Evolutionary conservation across 768 basidiomycete species (phyloP), one percentile per base, ranked within the genome.

Genomic region (Trametes punicea): DNA sequence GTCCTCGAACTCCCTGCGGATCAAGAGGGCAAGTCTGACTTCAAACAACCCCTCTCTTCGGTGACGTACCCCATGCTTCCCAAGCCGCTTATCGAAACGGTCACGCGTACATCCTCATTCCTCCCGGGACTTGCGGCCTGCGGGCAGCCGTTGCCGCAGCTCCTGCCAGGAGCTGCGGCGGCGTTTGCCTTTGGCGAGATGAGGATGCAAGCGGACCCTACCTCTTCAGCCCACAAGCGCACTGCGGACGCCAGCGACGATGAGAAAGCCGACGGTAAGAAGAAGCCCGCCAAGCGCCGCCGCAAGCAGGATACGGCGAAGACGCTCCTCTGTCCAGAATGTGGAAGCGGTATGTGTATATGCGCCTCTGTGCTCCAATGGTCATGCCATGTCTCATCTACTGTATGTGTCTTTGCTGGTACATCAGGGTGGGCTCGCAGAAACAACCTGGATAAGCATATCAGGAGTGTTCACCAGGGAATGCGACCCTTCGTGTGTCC

Each of bases 391-490:
- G 6, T 7, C n/a, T n/a, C n/a, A n/a, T n/a, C n/a, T n/a, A n/a
- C n/a, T n/a, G n/a, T n/a, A n/a, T 15, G 34, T 36, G 34, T 15
- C 34, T 16, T 10, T 36, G 34, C n/a, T 5, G 15, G 15, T 36
- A n/a, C n/a, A 13, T 31, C 34, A 60, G 58, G 20, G 15, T 46
- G 15, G 44, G 54, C 58, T 16, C 41, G 54, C 6, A 27, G 3
- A 15, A 20, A 60, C 44, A 60, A 60, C 44, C 53, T 60, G 2
- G 38, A 33, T 2, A 21, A 23, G 2, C 58, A 60, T 49, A 31
- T 55, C 53, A 44, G 23, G n/a, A 23, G 42, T 16, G 53, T 60
- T 1, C 58, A 60, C 49, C 1, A 34, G 18, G 33, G 33, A 4
- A 1, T 34, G 38, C 53, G 58, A 3, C 2, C 7, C 7, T 15